Evolutionary conservation across 2,329 filamentous ascomycete species (phyloP), one percentile per base, ranked within the genome.

Genomic region (Colletotrichum cereale): DNA sequence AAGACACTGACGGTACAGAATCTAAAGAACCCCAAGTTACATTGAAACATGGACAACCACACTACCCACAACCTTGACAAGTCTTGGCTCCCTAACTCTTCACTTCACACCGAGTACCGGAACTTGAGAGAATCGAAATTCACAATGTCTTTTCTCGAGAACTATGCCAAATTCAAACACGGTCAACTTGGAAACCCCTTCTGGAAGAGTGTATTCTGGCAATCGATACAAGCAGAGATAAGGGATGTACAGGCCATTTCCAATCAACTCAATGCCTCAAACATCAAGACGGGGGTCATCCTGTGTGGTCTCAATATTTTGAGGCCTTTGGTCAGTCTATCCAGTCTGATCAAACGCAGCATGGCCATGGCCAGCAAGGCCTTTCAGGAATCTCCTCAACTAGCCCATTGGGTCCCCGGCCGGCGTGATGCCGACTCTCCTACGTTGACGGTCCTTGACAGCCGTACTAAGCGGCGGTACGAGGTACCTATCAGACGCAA

Each of bases 401-500:
- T 60, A 12, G 18, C n/a, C 18, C 38, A 26, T 5, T 31, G 56
- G 24, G 18, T 31, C 12, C 14, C 44, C 38, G 24, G 21, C 18
- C 24, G 18, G 57, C n/a, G 16, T 8, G 47, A 26, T 36, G 31
- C 36, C 24, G 60, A 34, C 10, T n/a, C n/a, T 16, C 29, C 44
- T 12, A 50, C 44, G 10, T 21, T 62, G 31, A 50, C 60, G 14
- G n/a, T 62, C 14, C 47, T 31, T 14, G 77, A 79, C 69, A 78
- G 77, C 71, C 76, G 78, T 34, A 79, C 78, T 5, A 75, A 75
- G 31, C 73, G 75, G 40, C 75, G 74, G 31, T 79, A 80, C 73
- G 72, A 74, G 21, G 77, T 80, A 53, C 79, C 78, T 18, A 79
- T 81, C 63, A 74, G 65, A 18, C 74, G 76, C 67, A 80, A 80